Evolutionary conservation across 2,329 filamentous ascomycete genomes (phyloP).

Genomic region (Falciphora oryzae): DNA sequence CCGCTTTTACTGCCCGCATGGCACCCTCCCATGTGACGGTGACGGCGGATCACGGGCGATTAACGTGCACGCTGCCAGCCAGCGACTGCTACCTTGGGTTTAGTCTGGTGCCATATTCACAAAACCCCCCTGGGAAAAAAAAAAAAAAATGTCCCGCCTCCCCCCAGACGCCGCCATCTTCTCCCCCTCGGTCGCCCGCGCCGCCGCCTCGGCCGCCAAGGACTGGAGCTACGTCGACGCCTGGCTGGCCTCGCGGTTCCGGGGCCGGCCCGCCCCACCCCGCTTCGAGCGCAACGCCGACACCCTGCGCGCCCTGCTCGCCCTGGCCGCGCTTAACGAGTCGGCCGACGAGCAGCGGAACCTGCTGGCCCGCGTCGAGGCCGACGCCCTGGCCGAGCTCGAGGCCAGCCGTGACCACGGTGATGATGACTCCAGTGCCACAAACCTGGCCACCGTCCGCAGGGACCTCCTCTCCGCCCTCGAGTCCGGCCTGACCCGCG

Average conservation of each 20-base stretch:
- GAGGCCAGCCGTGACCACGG: conserved; percentile 21
- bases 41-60: neutral
- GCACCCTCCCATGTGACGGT: conserved; percentile 2
- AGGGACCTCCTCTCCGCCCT: conserved; percentile 46
- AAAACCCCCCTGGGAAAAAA: neutral
- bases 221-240: conserved; percentile 86
- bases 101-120: too few relatives aligned
- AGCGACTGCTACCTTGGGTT: neutral
- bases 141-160: conserved; percentile 31
- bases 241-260: conserved; percentile 72
- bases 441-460: conserved; percentile 21
- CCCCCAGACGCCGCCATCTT: conserved; percentile 50
- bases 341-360: conserved; percentile 64
- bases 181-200: conserved; percentile 63
- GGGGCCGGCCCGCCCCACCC: conserved; percentile 53
- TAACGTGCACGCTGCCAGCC: too few relatives aligned
- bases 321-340: conserved; percentile 71
- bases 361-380: conserved; percentile 53
- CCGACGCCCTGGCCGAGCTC: conserved; percentile 51
- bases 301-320: conserved; percentile 69
- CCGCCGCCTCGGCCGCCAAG: conserved; percentile 74
- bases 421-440: neutral
- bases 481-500: conserved; percentile 46
- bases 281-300: conserved; percentile 77
- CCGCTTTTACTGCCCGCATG: neutral